phyloP scores from a whole-genome alignment of 257 asterid genomes.

The Salvia hispanica region DNA sequence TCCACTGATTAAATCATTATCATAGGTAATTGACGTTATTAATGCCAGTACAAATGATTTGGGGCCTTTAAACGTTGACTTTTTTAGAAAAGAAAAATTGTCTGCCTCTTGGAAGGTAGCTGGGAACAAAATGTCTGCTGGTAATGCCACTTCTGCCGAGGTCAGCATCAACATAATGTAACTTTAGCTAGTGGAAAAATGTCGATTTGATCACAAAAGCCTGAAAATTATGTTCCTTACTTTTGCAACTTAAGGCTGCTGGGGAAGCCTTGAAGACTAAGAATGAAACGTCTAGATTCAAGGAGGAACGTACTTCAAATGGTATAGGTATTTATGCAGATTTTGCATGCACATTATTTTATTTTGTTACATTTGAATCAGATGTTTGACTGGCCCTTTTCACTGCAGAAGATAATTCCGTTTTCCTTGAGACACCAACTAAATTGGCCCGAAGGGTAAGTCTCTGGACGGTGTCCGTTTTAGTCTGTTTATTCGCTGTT shows the following conservation, averaged over 20 bases:
- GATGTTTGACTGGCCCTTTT: conserved; percentile 27
- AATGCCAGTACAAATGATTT: conserved; percentile 64
- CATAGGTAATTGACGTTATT: conserved; percentile 77
- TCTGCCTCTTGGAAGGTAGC: conserved; percentile 77
- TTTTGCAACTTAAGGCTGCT: conserved; percentile 40
- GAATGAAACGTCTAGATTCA: conserved; percentile 48
- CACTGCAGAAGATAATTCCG: conserved; percentile 61
- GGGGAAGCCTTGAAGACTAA: conserved; percentile 42
- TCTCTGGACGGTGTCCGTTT: conserved; percentile 14
- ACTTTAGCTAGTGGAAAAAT: conserved; percentile 22
- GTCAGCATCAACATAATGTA: conserved; percentile 41
- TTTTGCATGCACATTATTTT: conserved; percentile 6
- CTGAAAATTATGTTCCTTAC: conserved; percentile 34
- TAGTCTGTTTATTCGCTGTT: conserved; percentile 3
- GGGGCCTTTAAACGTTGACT: conserved; percentile 73
- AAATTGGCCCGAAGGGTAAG: conserved; percentile 77
- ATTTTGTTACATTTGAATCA: conserved; percentile 21
- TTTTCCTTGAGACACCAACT: conserved; percentile 56
- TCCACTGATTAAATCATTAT: conserved; percentile 30
- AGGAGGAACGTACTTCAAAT: conserved; percentile 44
- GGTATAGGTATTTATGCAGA: conserved; percentile 46
- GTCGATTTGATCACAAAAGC: conserved; percentile 21
- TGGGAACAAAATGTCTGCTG: conserved; percentile 44
- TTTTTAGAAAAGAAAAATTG: conserved; percentile 60
- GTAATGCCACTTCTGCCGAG: conserved; percentile 49